Base-by-base conservation (phyloP, 1,284 basidiomycete genomes). In the Trichosporon ovoides region DNA sequence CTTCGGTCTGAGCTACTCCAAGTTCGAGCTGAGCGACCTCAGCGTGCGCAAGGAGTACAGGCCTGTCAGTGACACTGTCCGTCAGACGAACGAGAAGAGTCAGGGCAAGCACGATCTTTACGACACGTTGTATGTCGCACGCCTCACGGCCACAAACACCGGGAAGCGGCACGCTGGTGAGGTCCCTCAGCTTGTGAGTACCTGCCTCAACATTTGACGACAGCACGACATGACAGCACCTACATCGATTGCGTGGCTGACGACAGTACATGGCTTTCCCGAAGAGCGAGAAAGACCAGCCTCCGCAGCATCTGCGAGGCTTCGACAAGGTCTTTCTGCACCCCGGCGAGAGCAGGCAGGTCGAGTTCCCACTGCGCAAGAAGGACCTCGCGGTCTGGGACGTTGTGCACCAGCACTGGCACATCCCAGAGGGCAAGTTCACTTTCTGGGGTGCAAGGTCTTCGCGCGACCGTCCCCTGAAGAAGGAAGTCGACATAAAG, bases 331-430 rank as follows among this genome's bases (percentile, higher is more conserved):
- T 69, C 1, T 66, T 62, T 55, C 68, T 80, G 18, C 38, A 66
- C 24, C 63, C 74, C 1, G 75, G 76, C 7, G 57, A 75, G 54
- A 68, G 46, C 1, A 38, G 46, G 34, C 73, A 64, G 0, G 70
- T 77, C 19, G 62, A 71, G 9, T 73, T 80, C 61, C 66, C 69
- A 7, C 59, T 79, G 75, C 67, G 76, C 28, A 75, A 75, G 62
- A 80, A 80, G 66, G 79, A 79, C 59, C 52, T 80, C 33, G 66
- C 77, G 7, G 69, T 78, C 11, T 80, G 78, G 78, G 72, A 76
- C 57, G 75, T 76, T 9, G 60, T 62, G 7, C 31, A 59, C 49
- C 78, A 78, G 61, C 57, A 68, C 3, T 81, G 78, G 78, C 58
- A 59, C 3, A 55, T 78, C 2, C 78, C 78, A 7, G 24, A 59